Conservation (phyloP, 2,329 filamentous ascomycete species). For the Colletotrichum lupini region DNA sequence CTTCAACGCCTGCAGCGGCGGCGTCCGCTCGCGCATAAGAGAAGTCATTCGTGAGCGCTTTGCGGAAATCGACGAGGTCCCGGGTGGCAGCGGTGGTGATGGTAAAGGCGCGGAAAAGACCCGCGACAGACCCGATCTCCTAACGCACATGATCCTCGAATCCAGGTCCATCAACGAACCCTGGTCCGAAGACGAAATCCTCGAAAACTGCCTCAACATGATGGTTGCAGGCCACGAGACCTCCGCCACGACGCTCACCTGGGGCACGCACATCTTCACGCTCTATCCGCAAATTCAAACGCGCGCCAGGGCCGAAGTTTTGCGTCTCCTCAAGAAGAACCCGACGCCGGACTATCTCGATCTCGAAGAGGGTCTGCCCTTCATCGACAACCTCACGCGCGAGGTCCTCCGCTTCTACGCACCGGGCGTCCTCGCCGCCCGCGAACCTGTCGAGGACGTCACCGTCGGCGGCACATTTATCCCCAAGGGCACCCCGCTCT, state of each 20-base stretch:
- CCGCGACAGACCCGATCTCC: conserved; percentile 40
- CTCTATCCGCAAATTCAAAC: conserved; percentile 49
- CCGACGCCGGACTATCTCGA: conserved; percentile 49
- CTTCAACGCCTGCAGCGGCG: conserved; percentile 45
- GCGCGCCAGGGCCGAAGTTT: conserved; percentile 52
- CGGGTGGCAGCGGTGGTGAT: neutral
- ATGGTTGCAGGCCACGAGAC: conserved; percentile 58
- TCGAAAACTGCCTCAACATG: conserved; percentile 56
- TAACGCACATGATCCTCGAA: conserved; percentile 48
- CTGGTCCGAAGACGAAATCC: conserved; percentile 43
- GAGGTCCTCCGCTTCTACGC: conserved; percentile 55
- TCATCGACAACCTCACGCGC: conserved; percentile 55
- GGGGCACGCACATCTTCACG: conserved; percentile 52
- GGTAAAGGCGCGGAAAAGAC: neutral
- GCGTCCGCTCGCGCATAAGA: conserved; percentile 43
- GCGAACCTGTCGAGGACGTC: conserved; percentile 46
- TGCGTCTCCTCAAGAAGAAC: conserved; percentile 50
- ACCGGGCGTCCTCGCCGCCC: conserved; percentile 47
- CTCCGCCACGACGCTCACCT: conserved; percentile 53
- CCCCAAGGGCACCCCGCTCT: conserved; percentile 49
- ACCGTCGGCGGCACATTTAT: conserved; percentile 46
- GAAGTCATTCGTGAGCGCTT: conserved; percentile 42
- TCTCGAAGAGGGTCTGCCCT: conserved; percentile 52
- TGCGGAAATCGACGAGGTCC: conserved; percentile 31
- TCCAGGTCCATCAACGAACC: conserved; percentile 38